phyloP scores from a whole-genome alignment of 2,329 filamentous ascomycete genomes.

The Clonostachys rosea region DNA sequence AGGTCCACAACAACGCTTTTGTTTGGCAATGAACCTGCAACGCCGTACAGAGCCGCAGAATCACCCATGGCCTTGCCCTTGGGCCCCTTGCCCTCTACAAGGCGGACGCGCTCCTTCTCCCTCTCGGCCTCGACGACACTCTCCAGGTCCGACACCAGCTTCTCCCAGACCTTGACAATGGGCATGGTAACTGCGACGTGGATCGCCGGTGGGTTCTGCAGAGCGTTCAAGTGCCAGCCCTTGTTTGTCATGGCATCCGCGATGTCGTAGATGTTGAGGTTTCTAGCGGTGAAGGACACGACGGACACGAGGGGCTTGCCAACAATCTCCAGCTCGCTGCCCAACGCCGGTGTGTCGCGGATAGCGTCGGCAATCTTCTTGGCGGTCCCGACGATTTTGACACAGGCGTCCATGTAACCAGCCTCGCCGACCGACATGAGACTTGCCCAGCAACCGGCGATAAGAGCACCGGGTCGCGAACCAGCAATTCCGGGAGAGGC shows the following conservation, averaged over 20 bases:
- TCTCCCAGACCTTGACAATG: conserved; percentile 75
- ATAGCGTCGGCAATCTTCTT: conserved; percentile 79
- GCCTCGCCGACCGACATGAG: conserved; percentile 83
- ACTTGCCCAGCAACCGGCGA: conserved; percentile 92
- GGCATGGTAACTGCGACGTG: conserved; percentile 92
- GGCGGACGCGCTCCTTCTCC: conserved; percentile 72
- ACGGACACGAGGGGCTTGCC: conserved; percentile 87
- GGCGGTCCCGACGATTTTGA: conserved; percentile 80
- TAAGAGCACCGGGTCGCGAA: conserved; percentile 86
- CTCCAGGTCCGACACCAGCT: conserved; percentile 69
- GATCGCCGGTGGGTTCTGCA: conserved; percentile 87
- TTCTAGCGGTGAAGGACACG: conserved; percentile 78
- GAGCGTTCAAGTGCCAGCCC: conserved; percentile 94
- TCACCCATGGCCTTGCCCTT: conserved; percentile 70
- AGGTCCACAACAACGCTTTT: conserved; percentile 92
- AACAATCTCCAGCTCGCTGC: conserved; percentile 71
- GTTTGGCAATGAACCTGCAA: conserved; percentile 90
- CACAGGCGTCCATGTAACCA: conserved; percentile 84
- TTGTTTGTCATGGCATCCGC: conserved; percentile 79
- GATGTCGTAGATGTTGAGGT: conserved; percentile 90
- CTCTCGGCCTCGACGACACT: conserved; percentile 65
- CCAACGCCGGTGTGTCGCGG: conserved; percentile 61
- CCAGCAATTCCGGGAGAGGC: conserved; percentile 89
- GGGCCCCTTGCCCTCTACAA: conserved; percentile 62
- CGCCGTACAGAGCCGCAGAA: conserved; percentile 85